Evolutionary conservation across 345 rosid species (phyloP).

Genomic region (Pistacia vera): DNA sequence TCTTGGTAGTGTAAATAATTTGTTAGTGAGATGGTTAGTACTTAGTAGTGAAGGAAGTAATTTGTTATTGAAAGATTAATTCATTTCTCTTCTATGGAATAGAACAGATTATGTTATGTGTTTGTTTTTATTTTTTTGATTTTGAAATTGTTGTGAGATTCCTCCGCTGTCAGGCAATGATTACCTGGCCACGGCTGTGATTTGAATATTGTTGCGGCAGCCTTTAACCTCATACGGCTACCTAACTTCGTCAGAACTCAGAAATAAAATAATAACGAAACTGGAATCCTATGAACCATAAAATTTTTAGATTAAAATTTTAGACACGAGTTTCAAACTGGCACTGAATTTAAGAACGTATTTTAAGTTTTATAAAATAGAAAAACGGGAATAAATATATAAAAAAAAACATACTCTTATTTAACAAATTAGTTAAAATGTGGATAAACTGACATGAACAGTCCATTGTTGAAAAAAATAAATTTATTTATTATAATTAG

Average conservation of each 20-base stretch:
- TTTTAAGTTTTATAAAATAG: too few relatives aligned
- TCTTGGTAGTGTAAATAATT: not conserved
- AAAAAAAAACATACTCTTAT: too few relatives aligned
- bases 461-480: too few relatives aligned
- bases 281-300: too few relatives aligned
- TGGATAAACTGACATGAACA: too few relatives aligned
- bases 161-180: slow-evolving; percentile 7
- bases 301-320: too few relatives aligned
- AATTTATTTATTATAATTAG: too few relatives aligned
- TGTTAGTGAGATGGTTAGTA: not conserved
- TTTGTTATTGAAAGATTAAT: slow-evolving; percentile 9
- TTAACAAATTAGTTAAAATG: too few relatives aligned
- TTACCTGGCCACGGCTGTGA: slow-evolving; percentile 21
- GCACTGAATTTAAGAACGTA: too few relatives aligned
- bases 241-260: not conserved
- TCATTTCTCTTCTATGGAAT: slow-evolving; percentile 8
- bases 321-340: too few relatives aligned
- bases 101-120: not conserved
- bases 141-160: not conserved
- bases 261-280: too few relatives aligned
- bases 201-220: not conserved
- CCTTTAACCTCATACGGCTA: not conserved
- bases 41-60: not conserved
- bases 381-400: too few relatives aligned
- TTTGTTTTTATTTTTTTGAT: not conserved